phyloP scores from a whole-genome alignment of 2,329 filamentous ascomycete species.

The Phialocephala sp. region DNA sequence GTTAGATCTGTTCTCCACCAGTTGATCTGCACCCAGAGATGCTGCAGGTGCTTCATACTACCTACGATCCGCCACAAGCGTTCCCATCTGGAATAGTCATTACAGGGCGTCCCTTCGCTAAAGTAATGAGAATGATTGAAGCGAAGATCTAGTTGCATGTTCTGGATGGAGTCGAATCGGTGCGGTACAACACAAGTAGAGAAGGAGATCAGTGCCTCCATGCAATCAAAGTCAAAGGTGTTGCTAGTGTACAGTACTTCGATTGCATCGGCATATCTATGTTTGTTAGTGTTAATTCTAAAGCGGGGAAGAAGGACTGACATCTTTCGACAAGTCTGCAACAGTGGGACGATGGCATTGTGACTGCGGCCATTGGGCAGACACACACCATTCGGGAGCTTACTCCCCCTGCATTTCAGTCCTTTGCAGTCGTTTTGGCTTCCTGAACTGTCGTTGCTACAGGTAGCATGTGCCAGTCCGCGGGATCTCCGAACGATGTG shows the following conservation, averaged over 20 bases:
- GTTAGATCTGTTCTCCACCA: conserved; percentile 26
- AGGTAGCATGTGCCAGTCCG: conserved; percentile 26
- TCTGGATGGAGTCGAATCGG: conserved; percentile 34
- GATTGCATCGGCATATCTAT: conserved; percentile 36
- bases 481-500: conserved; percentile 30
- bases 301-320: conserved; percentile 17
- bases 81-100: conserved; percentile 31
- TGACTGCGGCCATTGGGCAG: conserved; percentile 10
- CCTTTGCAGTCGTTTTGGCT: conserved; percentile 23
- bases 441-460: conserved; percentile 8
- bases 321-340: conserved; percentile 36
- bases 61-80: conserved; percentile 33
- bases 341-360: conserved; percentile 23
- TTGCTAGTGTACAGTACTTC: conserved; percentile 35
- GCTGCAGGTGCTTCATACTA: conserved; percentile 29
- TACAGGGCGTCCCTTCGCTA: conserved; percentile 23
- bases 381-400: conserved; percentile 27
- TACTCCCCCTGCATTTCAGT: conserved; percentile 28
- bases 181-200: conserved; percentile 31
- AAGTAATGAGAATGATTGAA: conserved; percentile 26
- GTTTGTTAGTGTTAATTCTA: background rate
- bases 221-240: conserved; percentile 37
- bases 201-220: conserved; percentile 34
- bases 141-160: conserved; percentile 29
- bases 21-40: conserved; percentile 24